Evolutionary conservation across 148 eudicot genomes (phyloP), one percentile per base, ranked within the genome.

Genomic region (Selenicereus undatus): DNA sequence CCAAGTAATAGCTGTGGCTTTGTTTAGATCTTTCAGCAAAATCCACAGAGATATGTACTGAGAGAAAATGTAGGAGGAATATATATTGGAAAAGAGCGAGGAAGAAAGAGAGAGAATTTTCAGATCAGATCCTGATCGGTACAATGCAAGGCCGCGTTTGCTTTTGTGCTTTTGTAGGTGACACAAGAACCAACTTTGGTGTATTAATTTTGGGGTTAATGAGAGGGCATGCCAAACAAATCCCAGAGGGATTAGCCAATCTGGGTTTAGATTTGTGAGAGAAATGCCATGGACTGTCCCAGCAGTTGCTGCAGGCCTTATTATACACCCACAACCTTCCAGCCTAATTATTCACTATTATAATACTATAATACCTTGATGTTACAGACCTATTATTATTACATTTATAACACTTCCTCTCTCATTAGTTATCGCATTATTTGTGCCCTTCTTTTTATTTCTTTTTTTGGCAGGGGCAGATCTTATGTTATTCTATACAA

Each of bases 161-260:
- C 0, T 27, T 48, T 27, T 66, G 71, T 66, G 35, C 5, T 26
- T 66, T 66, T 66, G 35, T 66, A 74, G 56, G 60, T 32, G 58
- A 81, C 97, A 88, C 92, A 87, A 81, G 86, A 93, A 90, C 86
- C 93, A 90, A 93, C 76, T 26, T 45, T 42, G 52, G 64, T 26
- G 30, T 75, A 66, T 65, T 76, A 71, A 66, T 22, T 83, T 84
- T 85, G 82, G 85, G 79, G 75, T 76, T 82, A 35, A 71, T 27
- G 35, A 12, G 10, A 9, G 43, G 81, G 91, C 95, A 91, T 91
- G 90, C 91, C 89, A 86, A 89, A 86, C 87, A 89, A 81, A 87
- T 80, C 88, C 65, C 83, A 88, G 84, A 84, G 60, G 64, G 29
- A 20, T 79, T 75, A 82, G 80, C 92, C 94, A 88, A 91, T 91